Base-by-base conservation (phyloP, 768 basidiomycete species). In the Panaeolus papilionaceus region DNA sequence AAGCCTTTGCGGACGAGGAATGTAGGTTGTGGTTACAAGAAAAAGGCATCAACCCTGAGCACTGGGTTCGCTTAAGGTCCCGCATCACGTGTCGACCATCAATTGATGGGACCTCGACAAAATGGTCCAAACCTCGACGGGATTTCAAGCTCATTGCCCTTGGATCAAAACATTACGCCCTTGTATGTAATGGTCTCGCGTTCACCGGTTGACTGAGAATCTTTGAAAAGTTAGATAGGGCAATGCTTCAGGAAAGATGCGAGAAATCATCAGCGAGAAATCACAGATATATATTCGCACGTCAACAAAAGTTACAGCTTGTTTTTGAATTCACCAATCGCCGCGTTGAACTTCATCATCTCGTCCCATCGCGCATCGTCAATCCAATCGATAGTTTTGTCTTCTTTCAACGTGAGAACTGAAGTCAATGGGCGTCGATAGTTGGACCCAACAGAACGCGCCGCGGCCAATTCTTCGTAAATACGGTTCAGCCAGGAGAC, bases 401-500 rank as follows among this genome's bases (percentile, higher is more conserved):
- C 85, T 62, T 82, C 81, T 49, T 79, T 79, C 69, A 93, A 75
- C 0, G 83, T 83, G 49, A 92, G 77, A 1, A 87, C 77, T 39
- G 71, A 63, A 8, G 37, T 69, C 71, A 9, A 66, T 63, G 16
- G 54, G 28, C 54, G 54, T 33, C 54, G 54, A 16, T 58, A 58
- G 54, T 58, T 58, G 26, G 54, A 58, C 26, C 54, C 54, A 4
- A 28, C 54, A 33, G 67, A 28, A n/a, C 69, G 68, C 62, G 72
- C 64, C 4, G 62, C 66, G 4, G 78, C 72, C 4, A 83, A 68
- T 68, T 88, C 87, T 5, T 79, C 72, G 18, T 80, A 78, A 38
- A 93, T 76, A 7, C 78, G 79, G 47, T 84, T 76, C 16, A 92
- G 74, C 90, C 90, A 94, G 2, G 71, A 77, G 44, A 83, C 80